phyloP scores from a whole-genome alignment of 345 rosid genomes.

The Excoecaria agallocha region DNA sequence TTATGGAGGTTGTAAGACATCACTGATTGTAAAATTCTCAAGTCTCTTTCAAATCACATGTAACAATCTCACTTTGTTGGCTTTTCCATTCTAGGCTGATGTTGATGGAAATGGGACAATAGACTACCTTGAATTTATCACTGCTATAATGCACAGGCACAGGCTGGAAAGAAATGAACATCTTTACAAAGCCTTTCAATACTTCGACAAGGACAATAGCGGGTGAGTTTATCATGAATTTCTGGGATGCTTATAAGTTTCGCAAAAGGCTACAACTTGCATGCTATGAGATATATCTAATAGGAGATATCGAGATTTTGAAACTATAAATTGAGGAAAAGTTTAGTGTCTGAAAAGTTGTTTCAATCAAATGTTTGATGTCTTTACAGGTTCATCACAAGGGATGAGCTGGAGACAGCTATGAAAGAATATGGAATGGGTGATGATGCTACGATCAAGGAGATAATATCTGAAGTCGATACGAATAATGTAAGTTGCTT shows the following conservation, averaged over 20 bases:
- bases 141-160: slow-evolving; percentile 40
- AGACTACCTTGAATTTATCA: slow-evolving; percentile 36
- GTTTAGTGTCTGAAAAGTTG: no score
- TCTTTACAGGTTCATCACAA: slow-evolving; percentile 31
- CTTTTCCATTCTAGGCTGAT: slow-evolving; percentile 32
- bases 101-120: slow-evolving; percentile 42
- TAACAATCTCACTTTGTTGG: background rate
- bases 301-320: background rate
- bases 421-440: slow-evolving; percentile 38
- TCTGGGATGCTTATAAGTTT: background rate
- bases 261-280: background rate
- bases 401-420: slow-evolving; percentile 35
- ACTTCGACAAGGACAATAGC: slow-evolving; percentile 34
- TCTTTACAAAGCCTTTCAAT: slow-evolving; percentile 34
- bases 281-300: background rate
- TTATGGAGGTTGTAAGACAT: slow-evolving; percentile 50
- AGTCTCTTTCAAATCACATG: background rate
- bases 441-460: slow-evolving; percentile 33
- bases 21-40: background rate
- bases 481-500: slow-evolving; percentile 23
- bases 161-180: slow-evolving; percentile 37
- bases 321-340: background rate
- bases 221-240: slow-evolving; percentile 21
- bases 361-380: background rate
- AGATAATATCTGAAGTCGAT: slow-evolving; percentile 35